Base-by-base conservation (phyloP, 1,139 yeast species). In the Suhomyces anneliseae region DNA sequence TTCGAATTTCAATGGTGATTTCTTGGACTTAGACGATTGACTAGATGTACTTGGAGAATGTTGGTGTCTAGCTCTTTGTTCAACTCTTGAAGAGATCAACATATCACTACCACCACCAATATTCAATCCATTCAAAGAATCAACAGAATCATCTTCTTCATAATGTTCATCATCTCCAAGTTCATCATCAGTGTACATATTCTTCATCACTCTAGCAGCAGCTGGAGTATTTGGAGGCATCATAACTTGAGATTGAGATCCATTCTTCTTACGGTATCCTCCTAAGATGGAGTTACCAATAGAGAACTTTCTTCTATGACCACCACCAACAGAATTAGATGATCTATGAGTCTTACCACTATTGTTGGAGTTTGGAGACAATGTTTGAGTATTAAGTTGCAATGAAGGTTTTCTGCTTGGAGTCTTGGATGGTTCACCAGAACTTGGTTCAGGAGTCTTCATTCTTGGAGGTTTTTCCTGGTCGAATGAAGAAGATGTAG, bases 1-100 rank as follows among this genome's bases (percentile, higher is more conserved):
- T 63, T 93, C 98, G 66, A 93, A 93, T 59, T 87, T 85, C 60
- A 93, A 76, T 27, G 95, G 95, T 26, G 65, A 58, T 39, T 59
- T 53, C 51, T 49, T 40, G 64, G 68, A 51, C 45, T 62, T 64
- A 24, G 57, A 51, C 9, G 53, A 33, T 36, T 57, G 59, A 42
- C 61, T 61, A 12, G 68, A 56, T 27, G 60, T 55, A 43, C 68
- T 66, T 34, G 65, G 53, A 40, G 68, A 54, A 38, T 66, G 66
- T 42, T 62, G 72, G 51, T 69, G 72, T 47, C 58, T 68, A 8
- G 72, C 76, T 48, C 71, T 70, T 50, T 81, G 85, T 52, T 82
- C 87, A 39, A 82, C 58, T 54, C 83, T 69, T 39, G 85, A 79
- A 2, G 87, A 81, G 32, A 82, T 66, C 56, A 83, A 71, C 87